phyloP scores from a whole-genome alignment of 2,329 filamentous ascomycete genomes.

The Arthrobotrys musiformis region DNA sequence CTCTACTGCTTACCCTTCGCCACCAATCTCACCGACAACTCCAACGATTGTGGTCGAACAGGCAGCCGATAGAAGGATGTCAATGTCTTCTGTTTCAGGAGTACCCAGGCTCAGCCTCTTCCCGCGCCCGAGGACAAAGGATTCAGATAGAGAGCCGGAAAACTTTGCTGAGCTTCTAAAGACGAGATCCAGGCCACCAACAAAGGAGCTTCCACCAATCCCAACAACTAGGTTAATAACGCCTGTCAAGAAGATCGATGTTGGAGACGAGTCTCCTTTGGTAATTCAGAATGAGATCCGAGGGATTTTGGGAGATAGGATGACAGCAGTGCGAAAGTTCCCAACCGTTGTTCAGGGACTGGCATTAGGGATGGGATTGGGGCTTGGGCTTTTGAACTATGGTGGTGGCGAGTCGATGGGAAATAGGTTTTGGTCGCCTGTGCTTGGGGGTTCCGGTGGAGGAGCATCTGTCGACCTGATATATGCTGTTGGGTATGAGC shows the following conservation, averaged over 20 bases:
- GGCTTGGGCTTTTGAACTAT: slow-evolving; percentile 47
- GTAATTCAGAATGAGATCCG: slow-evolving; percentile 52
- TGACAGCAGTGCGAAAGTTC: slow-evolving; percentile 52
- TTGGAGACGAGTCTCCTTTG: slow-evolving; percentile 40
- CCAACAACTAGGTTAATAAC: slow-evolving; percentile 42
- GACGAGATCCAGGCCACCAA: slow-evolving; percentile 37
- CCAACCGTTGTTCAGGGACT: slow-evolving; percentile 51
- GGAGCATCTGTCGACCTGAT: slow-evolving; percentile 48
- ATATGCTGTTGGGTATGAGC: slow-evolving; percentile 48
- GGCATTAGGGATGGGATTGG: slow-evolving; percentile 51
- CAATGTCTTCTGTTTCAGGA: slow-evolving; percentile 28
- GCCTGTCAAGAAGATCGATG: slow-evolving; percentile 53
- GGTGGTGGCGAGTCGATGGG: slow-evolving; percentile 44
- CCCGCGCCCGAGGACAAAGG: slow-evolving; percentile 44
- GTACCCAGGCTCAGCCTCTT: slow-evolving; percentile 50
- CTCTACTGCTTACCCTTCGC: slow-evolving; percentile 45
- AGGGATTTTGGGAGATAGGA: slow-evolving; percentile 50
- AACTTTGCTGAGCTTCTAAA: slow-evolving; percentile 36
- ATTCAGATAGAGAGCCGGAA: slow-evolving; percentile 47
- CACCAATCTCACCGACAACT: slow-evolving; percentile 54
- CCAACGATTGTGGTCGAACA: slow-evolving; percentile 53
- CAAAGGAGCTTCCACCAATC: slow-evolving; percentile 45
- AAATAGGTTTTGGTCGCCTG: slow-evolving; percentile 50
- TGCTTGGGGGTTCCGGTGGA: slow-evolving; percentile 40
- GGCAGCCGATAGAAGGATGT: slow-evolving; percentile 33